Percentiles rank a stretch among this genome's conserved stretches.
Evolutionary conservation across 805 yeast genomes (phyloP).

Genomic region (Yamadazyma phyllophila): DNA sequence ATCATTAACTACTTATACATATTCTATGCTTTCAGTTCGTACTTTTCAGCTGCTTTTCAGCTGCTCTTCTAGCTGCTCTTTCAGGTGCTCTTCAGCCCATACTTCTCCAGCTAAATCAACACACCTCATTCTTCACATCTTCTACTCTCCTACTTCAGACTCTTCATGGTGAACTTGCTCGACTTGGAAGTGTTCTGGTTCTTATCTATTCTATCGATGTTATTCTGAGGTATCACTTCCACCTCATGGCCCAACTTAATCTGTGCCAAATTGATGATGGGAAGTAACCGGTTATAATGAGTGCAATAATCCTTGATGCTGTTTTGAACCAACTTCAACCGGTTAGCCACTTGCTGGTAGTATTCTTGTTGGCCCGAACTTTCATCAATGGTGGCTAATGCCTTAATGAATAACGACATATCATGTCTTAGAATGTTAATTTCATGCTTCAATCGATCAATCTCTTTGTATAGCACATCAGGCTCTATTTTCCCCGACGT

Average conservation of each 20-base stretch:
- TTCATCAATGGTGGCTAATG: constrained; percentile 34
- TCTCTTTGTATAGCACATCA: constrained; percentile 41
- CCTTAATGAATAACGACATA: constrained; percentile 36
- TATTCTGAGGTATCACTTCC: constrained; percentile 35
- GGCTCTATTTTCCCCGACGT: constrained; percentile 42
- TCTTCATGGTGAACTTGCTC: constrained; percentile 3
- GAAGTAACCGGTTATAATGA: constrained; percentile 45
- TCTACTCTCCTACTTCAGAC: not conserved
- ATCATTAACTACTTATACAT: no score
- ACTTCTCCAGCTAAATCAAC: no score
- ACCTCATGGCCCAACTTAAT: constrained; percentile 50
- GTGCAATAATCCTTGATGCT: constrained; percentile 43
- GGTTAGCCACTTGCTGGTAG: constrained; percentile 33
- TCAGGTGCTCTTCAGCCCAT: no score
- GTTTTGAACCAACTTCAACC: constrained; percentile 35
- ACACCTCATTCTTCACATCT: not conserved
- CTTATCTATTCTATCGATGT: constrained; percentile 1
- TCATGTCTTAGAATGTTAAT: constrained; percentile 41
- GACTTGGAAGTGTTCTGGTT: constrained; percentile 3
- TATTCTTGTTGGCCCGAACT: constrained; percentile 36
- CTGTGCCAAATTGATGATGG: constrained; percentile 51
- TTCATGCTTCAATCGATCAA: constrained; percentile 42
- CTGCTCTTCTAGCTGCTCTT: no score
- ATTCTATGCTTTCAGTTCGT: no score
- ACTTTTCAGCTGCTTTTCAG: no score